A percentile compares a stretch with the other conserved stretches of the same genome.
phyloP scores from a whole-genome alignment of 164 flowering plant genomes.

The Echeveria elegans region DNA sequence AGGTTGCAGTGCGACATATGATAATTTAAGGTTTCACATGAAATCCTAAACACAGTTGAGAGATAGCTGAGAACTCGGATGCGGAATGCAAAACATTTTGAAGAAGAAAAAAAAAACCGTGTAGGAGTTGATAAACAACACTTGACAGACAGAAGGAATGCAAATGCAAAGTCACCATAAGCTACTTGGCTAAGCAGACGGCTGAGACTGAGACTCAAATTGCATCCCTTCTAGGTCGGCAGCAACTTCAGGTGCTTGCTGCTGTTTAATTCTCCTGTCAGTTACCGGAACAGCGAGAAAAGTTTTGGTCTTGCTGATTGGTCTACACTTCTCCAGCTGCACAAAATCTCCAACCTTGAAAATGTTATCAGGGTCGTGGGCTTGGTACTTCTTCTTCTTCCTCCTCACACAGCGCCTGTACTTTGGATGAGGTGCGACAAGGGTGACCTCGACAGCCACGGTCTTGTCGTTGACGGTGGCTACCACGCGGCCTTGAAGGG shows the following conservation, averaged over 20 bases:
- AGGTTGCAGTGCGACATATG: no score
- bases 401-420: conserved; percentile 75
- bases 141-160: background rate
- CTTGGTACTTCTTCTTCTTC: conserved; percentile 91
- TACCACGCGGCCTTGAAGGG: conserved; percentile 66
- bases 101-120: no score
- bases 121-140: background rate
- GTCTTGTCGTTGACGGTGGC: conserved; percentile 83
- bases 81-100: no score
- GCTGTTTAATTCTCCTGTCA: conserved; percentile 16
- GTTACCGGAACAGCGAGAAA: conserved; percentile 52
- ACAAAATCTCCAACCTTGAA: conserved; percentile 81
- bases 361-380: conserved; percentile 77
- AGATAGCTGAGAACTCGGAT: no score
- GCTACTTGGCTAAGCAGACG: conserved; percentile 5
- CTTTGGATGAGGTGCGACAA: conserved; percentile 77
- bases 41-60: no score
- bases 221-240: conserved; percentile 45
- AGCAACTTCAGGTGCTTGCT: conserved; percentile 4
- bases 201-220: conserved; percentile 45
- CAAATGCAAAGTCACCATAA: background rate
- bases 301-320: conserved; percentile 80
- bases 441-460: conserved; percentile 60
- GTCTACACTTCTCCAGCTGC: conserved; percentile 64
- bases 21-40: no score